Percentiles rank a stretch among this genome's conserved stretches.
Conservation (phyloP, 169 alveolate species). For the Neospora caninum region DNA sequence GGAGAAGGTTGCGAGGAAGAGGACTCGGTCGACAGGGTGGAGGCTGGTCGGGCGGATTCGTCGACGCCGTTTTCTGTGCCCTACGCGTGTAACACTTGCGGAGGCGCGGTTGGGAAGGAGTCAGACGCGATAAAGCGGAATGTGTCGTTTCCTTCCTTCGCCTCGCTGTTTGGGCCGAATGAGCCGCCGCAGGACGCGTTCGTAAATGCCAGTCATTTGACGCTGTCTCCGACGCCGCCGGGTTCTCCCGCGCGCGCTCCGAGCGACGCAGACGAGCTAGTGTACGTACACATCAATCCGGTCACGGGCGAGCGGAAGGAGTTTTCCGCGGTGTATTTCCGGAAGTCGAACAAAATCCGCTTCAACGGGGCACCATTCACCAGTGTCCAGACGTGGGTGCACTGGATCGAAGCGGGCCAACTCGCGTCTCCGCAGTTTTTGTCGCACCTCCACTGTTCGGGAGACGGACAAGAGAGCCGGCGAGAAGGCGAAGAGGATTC, state of each 20-base stretch:
- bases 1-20: background rate
- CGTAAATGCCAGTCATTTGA: background rate
- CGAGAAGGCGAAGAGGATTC: background rate
- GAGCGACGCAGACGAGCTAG: background rate
- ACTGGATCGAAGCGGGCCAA: conserved; percentile 24
- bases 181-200: background rate
- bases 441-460: background rate
- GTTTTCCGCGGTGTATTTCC: background rate
- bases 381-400: conserved; percentile 36
- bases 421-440: background rate
- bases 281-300: background rate
- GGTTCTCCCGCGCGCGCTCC: background rate
- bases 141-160: background rate
- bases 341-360: background rate
- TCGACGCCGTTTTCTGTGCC: background rate
- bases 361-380: background rate
- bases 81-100: background rate
- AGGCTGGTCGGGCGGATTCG: too few species aligned
- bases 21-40: too few species aligned
- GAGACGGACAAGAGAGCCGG: background rate
- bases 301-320: background rate
- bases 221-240: background rate
- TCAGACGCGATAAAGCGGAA: background rate
- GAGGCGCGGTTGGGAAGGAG: background rate
- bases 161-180: background rate